Evolutionary conservation across 306 rosid species (phyloP).

Genomic region (Fragaria ananassa): DNA sequence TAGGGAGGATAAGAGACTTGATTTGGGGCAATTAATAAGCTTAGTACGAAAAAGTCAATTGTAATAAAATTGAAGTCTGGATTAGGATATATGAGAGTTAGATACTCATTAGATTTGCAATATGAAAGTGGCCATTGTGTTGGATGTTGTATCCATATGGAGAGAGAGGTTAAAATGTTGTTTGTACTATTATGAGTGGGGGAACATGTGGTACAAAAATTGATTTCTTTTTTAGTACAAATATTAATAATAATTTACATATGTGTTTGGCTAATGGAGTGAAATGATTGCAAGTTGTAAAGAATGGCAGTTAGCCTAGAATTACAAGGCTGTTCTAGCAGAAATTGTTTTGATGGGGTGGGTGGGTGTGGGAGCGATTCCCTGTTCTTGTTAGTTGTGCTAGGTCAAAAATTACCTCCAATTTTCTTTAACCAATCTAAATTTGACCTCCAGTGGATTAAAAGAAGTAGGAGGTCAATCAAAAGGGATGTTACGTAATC

Average conservation of each 20-base stretch:
- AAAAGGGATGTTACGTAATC: not conserved
- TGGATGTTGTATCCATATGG: not conserved
- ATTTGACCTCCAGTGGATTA: too few relatives aligned
- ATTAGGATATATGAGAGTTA: not conserved
- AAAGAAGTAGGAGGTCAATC: not conserved
- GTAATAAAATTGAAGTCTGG: not conserved
- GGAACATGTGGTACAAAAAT: not conserved
- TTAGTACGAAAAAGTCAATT: not conserved
- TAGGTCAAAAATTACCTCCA: not conserved
- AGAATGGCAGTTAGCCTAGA: not conserved
- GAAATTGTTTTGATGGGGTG: not conserved
- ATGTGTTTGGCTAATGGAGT: not conserved
- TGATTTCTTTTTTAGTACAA: not conserved
- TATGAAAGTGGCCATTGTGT: not conserved
- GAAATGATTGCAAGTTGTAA: not conserved
- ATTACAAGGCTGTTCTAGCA: not conserved
- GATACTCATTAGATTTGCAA: not conserved
- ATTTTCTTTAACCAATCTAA: too few relatives aligned
- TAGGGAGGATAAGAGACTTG: not conserved
- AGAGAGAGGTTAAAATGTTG: not conserved
- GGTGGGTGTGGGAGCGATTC: too few relatives aligned
- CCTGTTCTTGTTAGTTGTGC: not conserved
- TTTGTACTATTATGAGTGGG: not conserved
- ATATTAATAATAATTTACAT: not conserved
- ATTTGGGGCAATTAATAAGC: not conserved